Base-by-base conservation (phyloP, 768 basidiomycete genomes). In the Lyophyllum atratum region DNA sequence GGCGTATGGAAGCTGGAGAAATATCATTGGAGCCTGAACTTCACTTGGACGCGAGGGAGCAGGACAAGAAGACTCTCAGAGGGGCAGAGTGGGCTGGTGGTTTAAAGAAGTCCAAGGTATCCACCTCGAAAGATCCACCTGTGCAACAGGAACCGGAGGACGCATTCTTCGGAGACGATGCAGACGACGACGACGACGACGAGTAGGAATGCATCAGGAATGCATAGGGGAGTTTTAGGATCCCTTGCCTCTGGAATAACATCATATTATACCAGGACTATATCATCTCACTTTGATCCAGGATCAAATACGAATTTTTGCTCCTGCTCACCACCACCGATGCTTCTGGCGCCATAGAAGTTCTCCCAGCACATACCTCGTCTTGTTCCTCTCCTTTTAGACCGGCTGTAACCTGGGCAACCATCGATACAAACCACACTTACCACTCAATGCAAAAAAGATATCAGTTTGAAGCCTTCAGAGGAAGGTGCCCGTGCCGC, bases 21-120 rank as follows among this genome's bases (percentile, higher is more conserved):
- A 54, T 93, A 40, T 74, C 80, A 1, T 52, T 64, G 1, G 85
- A 87, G 61, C 89, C 90, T 9, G 92, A 94, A 59, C 53, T 72
- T 19, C 65, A 74, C 59, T 53, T 74, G 34, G 69, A 66, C 47
- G 55, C 69, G 12, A 62, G 64, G 26, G 46, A n/a, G 26, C 55
- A 56, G n/a, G 55, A 59, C 8, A 51, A 53, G 15, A 49, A 58
- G 12, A 10, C 59, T 12, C 26, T 29, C 26, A 39, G 22, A 33
- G 42, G 37, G 37, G 28, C 34, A 37, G 53, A 54, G 15, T 59
- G 55, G 61, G 42, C 42, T 33, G 42, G 48, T 29, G 48, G 40
- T 12, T 26, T 46, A 15, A 61, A 52, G 39, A 55, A 58, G 43
- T 39, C 52, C 29, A 40, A 52, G 44, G 24, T 14, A 17, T 17